A percentile compares a stretch with the other conserved stretches of the same genome.
phyloP scores from a whole-genome alignment of 2,329 filamentous ascomycete species.

The Purpureocillium takamizusanense region DNA sequence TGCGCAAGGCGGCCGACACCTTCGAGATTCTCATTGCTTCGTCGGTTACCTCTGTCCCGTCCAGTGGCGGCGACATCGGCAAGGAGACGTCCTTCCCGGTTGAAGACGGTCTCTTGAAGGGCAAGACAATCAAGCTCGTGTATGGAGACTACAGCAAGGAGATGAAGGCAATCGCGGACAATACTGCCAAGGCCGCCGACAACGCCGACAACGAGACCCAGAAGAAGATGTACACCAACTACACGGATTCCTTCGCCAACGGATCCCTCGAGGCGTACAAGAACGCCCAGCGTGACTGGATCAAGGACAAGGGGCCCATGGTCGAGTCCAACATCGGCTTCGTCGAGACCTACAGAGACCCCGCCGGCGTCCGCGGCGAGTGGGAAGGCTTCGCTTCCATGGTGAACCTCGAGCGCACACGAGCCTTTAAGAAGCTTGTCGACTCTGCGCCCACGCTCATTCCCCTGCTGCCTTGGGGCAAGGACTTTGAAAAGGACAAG shows the following conservation, averaged over 20 bases:
- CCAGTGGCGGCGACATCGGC: slow-evolving; percentile 58
- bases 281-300: slow-evolving; percentile 73
- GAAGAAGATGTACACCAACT: slow-evolving; percentile 63
- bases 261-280: slow-evolving; percentile 73
- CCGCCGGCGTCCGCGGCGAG: slow-evolving; percentile 70
- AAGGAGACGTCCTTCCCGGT: slow-evolving; percentile 54
- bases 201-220: slow-evolving; percentile 67
- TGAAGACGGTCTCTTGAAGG: slow-evolving; percentile 49
- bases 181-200: slow-evolving; percentile 58
- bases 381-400: slow-evolving; percentile 80
- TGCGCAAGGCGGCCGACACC: slow-evolving; percentile 55
- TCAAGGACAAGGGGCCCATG: slow-evolving; percentile 71
- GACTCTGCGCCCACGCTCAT: slow-evolving; percentile 74
- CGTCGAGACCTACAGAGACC: slow-evolving; percentile 79
- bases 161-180: slow-evolving; percentile 60
- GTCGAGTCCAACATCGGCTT: slow-evolving; percentile 79
- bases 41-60: slow-evolving; percentile 49
- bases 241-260: slow-evolving; percentile 63
- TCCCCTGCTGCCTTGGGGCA: slow-evolving; percentile 78
- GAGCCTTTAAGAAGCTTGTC: slow-evolving; percentile 79
- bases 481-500: slow-evolving; percentile 90
- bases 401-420: slow-evolving; percentile 85
- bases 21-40: slow-evolving; percentile 72
- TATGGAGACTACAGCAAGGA: slow-evolving; percentile 68
- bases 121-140: slow-evolving; percentile 60